phyloP scores from a whole-genome alignment of 2,329 filamentous ascomycete genomes.

The Cladophialophora exuberans region DNA sequence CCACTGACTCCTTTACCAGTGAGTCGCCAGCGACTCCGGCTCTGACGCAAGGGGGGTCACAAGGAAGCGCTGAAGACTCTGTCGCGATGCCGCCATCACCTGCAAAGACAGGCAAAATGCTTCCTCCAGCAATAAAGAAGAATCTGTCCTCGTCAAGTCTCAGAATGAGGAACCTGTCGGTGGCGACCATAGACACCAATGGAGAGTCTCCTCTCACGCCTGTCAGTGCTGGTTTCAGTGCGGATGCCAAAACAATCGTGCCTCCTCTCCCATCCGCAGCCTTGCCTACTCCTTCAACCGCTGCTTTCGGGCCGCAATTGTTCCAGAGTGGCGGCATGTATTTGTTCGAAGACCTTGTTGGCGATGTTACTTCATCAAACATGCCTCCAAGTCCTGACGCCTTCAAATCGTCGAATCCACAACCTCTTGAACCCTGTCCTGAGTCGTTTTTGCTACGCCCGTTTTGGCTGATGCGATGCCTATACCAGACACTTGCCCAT shows the following conservation, averaged over 20 bases:
- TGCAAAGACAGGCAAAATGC: slow-evolving; percentile 25
- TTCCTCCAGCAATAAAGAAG: slow-evolving; percentile 56
- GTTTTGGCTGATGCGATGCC: slow-evolving; percentile 95
- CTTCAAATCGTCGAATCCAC: slow-evolving; percentile 59
- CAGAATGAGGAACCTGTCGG: slow-evolving; percentile 73
- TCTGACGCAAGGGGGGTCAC: slow-evolving; percentile 48
- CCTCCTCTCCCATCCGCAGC: slow-evolving; percentile 58
- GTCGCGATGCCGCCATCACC: slow-evolving; percentile 41
- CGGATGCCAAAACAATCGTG: slow-evolving; percentile 49
- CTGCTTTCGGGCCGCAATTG: slow-evolving; percentile 60
- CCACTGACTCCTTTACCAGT: slow-evolving; percentile 41
- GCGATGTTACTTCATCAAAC: slow-evolving; percentile 62
- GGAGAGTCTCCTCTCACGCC: slow-evolving; percentile 76
- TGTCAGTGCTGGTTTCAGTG: slow-evolving; percentile 67
- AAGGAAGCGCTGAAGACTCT: slow-evolving; percentile 45
- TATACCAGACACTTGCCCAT: slow-evolving; percentile 90
- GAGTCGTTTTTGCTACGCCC: slow-evolving; percentile 86
- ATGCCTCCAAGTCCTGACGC: slow-evolving; percentile 63
- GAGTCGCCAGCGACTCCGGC: slow-evolving; percentile 46
- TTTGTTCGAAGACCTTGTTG: slow-evolving; percentile 82
- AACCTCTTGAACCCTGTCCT: slow-evolving; percentile 87
- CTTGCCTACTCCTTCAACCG: slow-evolving; percentile 68
- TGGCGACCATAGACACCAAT: slow-evolving; percentile 61
- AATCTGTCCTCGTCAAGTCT: slow-evolving; percentile 73
- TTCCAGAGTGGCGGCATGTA: slow-evolving; percentile 70